Base-by-base conservation (phyloP, 129 eudicot genomes). In the Artemisia argyi region DNA sequence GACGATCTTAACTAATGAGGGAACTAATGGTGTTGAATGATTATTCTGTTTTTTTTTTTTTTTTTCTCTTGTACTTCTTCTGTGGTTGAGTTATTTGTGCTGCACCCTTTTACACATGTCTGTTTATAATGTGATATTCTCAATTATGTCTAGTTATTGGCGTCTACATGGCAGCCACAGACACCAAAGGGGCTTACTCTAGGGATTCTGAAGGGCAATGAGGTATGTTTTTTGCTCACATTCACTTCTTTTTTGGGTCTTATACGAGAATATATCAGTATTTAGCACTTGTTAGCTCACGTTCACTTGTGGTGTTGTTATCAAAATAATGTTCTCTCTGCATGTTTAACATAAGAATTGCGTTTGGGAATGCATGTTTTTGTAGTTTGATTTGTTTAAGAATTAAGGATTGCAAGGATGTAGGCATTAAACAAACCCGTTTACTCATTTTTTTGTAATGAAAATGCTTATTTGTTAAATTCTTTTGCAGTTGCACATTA, bases 401-500 rank as follows among this genome's bases (percentile, higher is more conserved):
- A 19, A 69, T 54, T 30, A 69, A 28, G 74, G 19, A 54, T 28
- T 54, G 54, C 42, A 55, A 44, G 30, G 42, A 42, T 48, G 65
- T 55, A 66, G 47, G 5, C 72, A 17, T 30, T 30, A 30, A 30
- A 30, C 35, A 30, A 30, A 30, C 35, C 35, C 35, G 5, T 30
- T 4, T 30, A 30, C 35, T 30, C 35, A 30, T 4, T 30, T 30
- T 20, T 24, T 30, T 30, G 47, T 66, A 54, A 66, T 66, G 73
- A 56, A 35, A 30, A 66, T 56, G 18, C 57, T 50, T 67, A 5
- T 3, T 32, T 76, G 47, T 19, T 75, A 60, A 52, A 54, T 58
- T 73, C 76, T 62, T 76, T 77, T 90, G 98, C 98, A 94, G 98
- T 81, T 94, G 79, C 87, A 87, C 82, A 78, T 94, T 77, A 85